Base-by-base conservation (phyloP, 192 early-diverging fungal species). In the Globomyces pollinis-pini region DNA sequence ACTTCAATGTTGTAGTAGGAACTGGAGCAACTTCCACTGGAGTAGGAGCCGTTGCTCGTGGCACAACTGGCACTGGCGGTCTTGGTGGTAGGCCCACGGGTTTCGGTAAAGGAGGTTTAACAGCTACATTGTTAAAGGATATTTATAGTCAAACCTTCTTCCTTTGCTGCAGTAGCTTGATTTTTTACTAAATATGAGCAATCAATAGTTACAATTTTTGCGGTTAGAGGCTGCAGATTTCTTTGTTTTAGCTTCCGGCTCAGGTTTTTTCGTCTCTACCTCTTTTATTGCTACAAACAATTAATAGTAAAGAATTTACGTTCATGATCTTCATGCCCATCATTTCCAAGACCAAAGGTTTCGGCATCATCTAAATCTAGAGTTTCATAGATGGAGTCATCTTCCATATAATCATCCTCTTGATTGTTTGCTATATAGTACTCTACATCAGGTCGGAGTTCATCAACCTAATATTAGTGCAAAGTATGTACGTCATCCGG, bases 371-470 rank as follows among this genome's bases (percentile, higher is more conserved):
- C 91, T 43, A 98, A 70, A 67, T 90, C 86, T 56, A 96, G 65
- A 34, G 93, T 89, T 59, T 96, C 91, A 71, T 98, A 97, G 38
- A 97, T 86, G 56, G 73, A 78, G 65, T 96, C 91, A 62, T 96
- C 84, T 66, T 99, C 96, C 29, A 87, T 83, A 78, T 93, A 97
- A 57, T 92, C 90, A 18, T 86, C 87, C 29, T 94, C 90, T 72
- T 87, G 83, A 75, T 94, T 94, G 58, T 71, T 72, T 52, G 95
- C 89, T 4, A 94, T 84, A 69, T 99, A 99, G 62, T 92, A 96
- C 23, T 87, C 80, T 1, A 99, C 83, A 60, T 93, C 88, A 30
- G 96, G 93, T 63, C 89, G 81, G 59, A 99, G 88, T 26, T 52
- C 76, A 59, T 79, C 69, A 23, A 91, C 84, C 86, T 90, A 43